Percentiles rank a stretch among this genome's conserved stretches.
Conservation (phyloP, 2,329 filamentous ascomycete genomes). For the Ilyonectria mors-panacis region DNA sequence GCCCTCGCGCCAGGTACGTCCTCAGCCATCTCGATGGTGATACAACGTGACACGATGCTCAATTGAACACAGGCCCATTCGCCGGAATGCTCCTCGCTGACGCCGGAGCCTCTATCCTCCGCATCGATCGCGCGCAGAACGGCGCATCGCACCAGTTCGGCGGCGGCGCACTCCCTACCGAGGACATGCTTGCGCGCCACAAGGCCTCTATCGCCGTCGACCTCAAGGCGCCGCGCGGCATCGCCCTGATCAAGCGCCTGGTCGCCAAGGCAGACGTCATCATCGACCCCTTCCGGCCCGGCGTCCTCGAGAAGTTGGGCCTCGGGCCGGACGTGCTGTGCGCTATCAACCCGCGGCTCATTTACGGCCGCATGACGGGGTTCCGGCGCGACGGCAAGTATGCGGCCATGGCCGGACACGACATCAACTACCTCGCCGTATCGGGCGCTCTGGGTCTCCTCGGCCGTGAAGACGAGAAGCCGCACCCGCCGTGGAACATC, state of each 20-base stretch:
- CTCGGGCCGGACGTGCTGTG: slow-evolving; percentile 80
- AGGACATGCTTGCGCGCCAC: slow-evolving; percentile 83
- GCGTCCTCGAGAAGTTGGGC: slow-evolving; percentile 88
- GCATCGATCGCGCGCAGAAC: slow-evolving; percentile 79
- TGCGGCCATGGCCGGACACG: slow-evolving; percentile 89
- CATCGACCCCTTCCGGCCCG: slow-evolving; percentile 94
- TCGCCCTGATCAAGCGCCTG: slow-evolving; percentile 77
- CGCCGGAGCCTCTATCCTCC: slow-evolving; percentile 88
- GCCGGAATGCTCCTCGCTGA: slow-evolving; percentile 91
- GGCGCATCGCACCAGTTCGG: slow-evolving; percentile 57
- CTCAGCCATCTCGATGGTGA: not conserved
- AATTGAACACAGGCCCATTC: slow-evolving; percentile 77
- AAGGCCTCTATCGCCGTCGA: slow-evolving; percentile 87
- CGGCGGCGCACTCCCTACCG: slow-evolving; percentile 60
- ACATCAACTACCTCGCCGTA: slow-evolving; percentile 96
- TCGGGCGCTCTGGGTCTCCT: slow-evolving; percentile 85
- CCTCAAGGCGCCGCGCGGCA: slow-evolving; percentile 77
- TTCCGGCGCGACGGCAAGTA: slow-evolving; percentile 92
- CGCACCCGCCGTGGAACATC: slow-evolving; percentile 86
- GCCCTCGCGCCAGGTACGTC: slow-evolving; percentile 72
- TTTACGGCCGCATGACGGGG: slow-evolving; percentile 90
- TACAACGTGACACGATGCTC: not conserved
- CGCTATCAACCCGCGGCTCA: slow-evolving; percentile 78
- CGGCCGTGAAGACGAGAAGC: slow-evolving; percentile 77
- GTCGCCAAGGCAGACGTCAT: slow-evolving; percentile 83